Conservation (phyloP, 2,329 filamentous ascomycete species). For the Trichoderma koningii region DNA sequence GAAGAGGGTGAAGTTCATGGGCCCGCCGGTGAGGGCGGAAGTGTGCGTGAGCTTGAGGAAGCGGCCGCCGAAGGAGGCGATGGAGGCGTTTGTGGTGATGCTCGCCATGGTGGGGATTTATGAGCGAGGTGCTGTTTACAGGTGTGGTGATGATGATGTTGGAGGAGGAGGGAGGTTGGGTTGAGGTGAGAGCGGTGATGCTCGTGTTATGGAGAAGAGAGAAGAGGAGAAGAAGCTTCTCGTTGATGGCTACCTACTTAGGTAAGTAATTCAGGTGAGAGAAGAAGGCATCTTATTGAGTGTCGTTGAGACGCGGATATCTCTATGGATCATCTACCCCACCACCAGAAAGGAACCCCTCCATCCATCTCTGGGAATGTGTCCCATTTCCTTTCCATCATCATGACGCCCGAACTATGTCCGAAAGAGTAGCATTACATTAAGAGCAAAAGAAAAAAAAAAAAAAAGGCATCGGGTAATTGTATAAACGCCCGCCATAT, state of each 20-base stretch:
- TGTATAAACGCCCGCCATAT: conserved; percentile 21
- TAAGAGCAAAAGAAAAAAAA: too few relatives aligned
- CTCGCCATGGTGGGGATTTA: conserved; percentile 22
- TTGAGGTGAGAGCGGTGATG: neutral
- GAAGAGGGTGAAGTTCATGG: conserved; percentile 93
- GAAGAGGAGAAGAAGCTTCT: neutral
- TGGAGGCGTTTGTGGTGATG: conserved; percentile 78
- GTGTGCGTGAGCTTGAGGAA: conserved; percentile 91
- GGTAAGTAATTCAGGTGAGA: too few relatives aligned
- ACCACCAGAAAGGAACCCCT: conserved; percentile 15
- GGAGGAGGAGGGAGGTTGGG: too few relatives aligned
- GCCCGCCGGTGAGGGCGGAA: conserved; percentile 74
- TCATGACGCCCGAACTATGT: conserved; percentile 26
- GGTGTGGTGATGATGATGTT: too few relatives aligned
- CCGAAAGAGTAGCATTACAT: conserved; percentile 3
- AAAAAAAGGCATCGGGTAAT: conserved; percentile 9
- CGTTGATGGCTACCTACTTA: neutral
- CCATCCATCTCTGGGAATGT: neutral
- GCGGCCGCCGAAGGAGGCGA: conserved; percentile 89
- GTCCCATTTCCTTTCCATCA: neutral
- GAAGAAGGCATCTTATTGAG: conserved; percentile 2
- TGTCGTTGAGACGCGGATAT: neutral
- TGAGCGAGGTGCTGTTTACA: too few relatives aligned
- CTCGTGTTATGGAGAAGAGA: neutral
- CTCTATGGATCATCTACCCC: conserved; percentile 2